Conservation (phyloP, 148 eudicot genomes). For the Polygonum aviculare region DNA sequence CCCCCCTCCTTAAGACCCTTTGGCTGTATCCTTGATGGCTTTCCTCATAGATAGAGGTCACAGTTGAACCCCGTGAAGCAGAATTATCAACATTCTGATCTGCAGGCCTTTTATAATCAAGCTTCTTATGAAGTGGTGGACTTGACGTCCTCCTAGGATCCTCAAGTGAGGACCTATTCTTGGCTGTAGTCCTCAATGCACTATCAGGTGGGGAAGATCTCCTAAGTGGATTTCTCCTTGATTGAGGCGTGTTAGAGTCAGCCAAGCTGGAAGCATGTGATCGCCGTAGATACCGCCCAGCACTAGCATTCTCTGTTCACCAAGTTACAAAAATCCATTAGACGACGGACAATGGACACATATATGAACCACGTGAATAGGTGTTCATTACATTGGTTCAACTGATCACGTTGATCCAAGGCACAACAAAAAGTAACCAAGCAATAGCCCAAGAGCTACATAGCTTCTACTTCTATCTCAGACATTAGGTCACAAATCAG, state of each 20-base stretch:
- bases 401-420: background rate
- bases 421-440: background rate
- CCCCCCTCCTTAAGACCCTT: constrained; percentile 16
- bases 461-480: background rate
- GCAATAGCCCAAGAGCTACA: background rate
- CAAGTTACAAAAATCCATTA: constrained; percentile 1
- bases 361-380: background rate
- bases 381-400: background rate
- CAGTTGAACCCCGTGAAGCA: constrained; percentile 25
- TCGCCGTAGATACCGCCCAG: constrained; percentile 43
- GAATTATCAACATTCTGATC: constrained; percentile 26
- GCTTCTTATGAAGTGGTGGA: constrained; percentile 48
- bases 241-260: constrained; percentile 35
- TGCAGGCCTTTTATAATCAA: constrained; percentile 46
- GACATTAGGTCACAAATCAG: background rate
- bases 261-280: constrained; percentile 24
- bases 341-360: background rate
- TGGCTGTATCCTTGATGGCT: constrained; percentile 16
- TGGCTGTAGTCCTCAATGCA: constrained; percentile 41
- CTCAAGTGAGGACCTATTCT: constrained; percentile 39
- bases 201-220: constrained; percentile 33
- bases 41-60: constrained; percentile 22
- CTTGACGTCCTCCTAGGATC: constrained; percentile 33
- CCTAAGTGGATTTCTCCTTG: constrained; percentile 26
- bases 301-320: constrained; percentile 54